phyloP scores from a whole-genome alignment of 805 yeast genomes.

The Kodamaea jinghongensis region DNA sequence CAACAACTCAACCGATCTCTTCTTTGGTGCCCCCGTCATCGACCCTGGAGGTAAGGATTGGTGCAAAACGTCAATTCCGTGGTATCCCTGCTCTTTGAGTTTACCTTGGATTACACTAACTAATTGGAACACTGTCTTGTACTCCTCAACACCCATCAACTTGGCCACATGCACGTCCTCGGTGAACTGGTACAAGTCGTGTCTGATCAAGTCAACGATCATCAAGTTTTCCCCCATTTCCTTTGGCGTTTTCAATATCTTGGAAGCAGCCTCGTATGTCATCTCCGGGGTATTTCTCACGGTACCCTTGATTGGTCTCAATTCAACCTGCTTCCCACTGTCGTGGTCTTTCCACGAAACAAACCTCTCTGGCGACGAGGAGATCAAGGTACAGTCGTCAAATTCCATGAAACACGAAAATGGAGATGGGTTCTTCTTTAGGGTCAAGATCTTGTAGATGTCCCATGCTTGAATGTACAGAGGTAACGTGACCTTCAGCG shows the following conservation, averaged over 20 bases:
- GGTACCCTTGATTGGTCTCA: conserved; percentile 96
- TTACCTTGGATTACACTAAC: conserved; percentile 85
- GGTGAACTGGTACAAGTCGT: conserved; percentile 74
- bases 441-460: conserved; percentile 68
- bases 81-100: conserved; percentile 36
- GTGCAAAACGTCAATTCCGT: conserved; percentile 76
- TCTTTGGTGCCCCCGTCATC: conserved; percentile 99
- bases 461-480: conserved; percentile 62
- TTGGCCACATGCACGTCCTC: conserved; percentile 67
- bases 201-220: conserved; percentile 95
- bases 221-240: conserved; percentile 94
- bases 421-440: conserved; percentile 81
- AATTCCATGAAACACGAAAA: conserved; percentile 80
- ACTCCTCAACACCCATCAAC: conserved; percentile 90
- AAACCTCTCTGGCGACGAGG: conserved; percentile 95
- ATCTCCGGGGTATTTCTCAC: conserved; percentile 63
- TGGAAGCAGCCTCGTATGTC: conserved; percentile 56
- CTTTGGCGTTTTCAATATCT: conserved; percentile 74
- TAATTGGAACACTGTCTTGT: conserved; percentile 83
- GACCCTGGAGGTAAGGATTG: conserved; percentile 95
- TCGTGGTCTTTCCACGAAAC: conserved; percentile 58
- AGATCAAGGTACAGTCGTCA: conserved; percentile 59
- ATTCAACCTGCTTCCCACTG: conserved; percentile 51
- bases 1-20: conserved; percentile 81
- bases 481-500: conserved; percentile 58